Percentiles rank a stretch among this genome's conserved stretches.
Conservation (phyloP, 116 monocot species). For the Thalassia testudinum region DNA sequence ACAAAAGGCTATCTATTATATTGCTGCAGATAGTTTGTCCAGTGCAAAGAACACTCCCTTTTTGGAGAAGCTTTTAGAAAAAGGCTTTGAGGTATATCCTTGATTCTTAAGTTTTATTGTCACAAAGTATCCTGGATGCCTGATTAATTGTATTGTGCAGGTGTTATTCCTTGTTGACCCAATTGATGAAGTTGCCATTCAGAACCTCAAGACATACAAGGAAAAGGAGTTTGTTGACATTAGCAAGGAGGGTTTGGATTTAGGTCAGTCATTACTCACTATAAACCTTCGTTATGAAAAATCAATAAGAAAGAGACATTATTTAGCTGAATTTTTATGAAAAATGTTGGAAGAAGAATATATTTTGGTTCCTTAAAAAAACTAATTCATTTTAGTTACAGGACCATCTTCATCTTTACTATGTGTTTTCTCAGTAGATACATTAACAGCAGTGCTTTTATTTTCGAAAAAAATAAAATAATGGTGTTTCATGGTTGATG, state of each 20-base stretch:
- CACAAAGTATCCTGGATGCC: too few species aligned
- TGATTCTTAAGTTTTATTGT: not conserved
- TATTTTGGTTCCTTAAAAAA: too few species aligned
- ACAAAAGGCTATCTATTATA: slow-evolving; percentile 86
- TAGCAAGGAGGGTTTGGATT: slow-evolving; percentile 94
- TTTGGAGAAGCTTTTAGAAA: slow-evolving; percentile 64
- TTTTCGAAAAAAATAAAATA: too few species aligned
- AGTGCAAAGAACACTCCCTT: slow-evolving; percentile 89
- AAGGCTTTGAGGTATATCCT: slow-evolving; percentile 39
- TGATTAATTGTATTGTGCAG: slow-evolving; percentile 16
- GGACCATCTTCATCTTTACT: too few species aligned
- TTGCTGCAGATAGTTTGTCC: slow-evolving; percentile 75
- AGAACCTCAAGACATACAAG: slow-evolving; percentile 80
- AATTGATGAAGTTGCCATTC: slow-evolving; percentile 88
- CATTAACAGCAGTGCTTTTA: too few species aligned
- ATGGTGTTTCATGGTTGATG: too few species aligned
- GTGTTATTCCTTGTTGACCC: slow-evolving; percentile 88
- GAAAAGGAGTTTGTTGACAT: slow-evolving; percentile 96
- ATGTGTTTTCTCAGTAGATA: too few species aligned
- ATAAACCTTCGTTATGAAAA: too few species aligned
- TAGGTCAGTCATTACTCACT: slow-evolving; percentile 37
- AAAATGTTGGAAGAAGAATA: too few species aligned
- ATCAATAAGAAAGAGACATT: too few species aligned
- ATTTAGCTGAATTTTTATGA: too few species aligned
- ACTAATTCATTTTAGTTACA: too few species aligned